Conservation (phyloP, 352 stramenopile species). For the Phytophthora pisi region DNA sequence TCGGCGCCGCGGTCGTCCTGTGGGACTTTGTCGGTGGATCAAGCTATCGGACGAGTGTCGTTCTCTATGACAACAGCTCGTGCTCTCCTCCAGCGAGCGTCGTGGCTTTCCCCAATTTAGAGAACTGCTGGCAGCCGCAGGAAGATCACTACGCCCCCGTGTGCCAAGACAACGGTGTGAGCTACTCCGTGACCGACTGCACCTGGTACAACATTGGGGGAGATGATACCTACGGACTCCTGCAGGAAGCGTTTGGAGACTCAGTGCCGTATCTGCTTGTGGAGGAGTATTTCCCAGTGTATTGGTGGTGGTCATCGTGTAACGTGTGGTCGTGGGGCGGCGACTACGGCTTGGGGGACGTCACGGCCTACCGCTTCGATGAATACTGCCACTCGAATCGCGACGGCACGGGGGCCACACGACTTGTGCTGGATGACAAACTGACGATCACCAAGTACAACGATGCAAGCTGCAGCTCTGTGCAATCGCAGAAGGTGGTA, state of each 20-base stretch:
- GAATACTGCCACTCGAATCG: slow-evolving; percentile 10
- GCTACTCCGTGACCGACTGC: slow-evolving; percentile 9
- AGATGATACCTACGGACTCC: slow-evolving; percentile 3
- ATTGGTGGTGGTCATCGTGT: not conserved
- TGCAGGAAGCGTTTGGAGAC: not conserved
- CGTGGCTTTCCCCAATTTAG: not conserved
- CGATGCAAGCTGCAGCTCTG: slow-evolving; percentile 4
- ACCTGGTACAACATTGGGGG: slow-evolving; percentile 3
- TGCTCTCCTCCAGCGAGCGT: slow-evolving; percentile 4
- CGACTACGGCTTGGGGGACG: slow-evolving; percentile 2
- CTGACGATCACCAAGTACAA: slow-evolving; percentile 9
- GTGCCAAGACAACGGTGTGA: not conserved
- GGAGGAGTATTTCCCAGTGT: slow-evolving; percentile 7
- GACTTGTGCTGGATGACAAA: slow-evolving; percentile 6
- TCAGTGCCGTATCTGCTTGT: slow-evolving; percentile 12
- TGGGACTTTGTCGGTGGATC: not conserved
- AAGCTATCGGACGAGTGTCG: not conserved
- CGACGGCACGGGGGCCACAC: not conserved
- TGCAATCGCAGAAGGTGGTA: not conserved
- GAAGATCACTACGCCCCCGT: slow-evolving; percentile 5
- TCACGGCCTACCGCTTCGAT: slow-evolving; percentile 13
- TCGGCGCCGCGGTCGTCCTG: not conserved
- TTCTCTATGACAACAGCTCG: slow-evolving; percentile 8
- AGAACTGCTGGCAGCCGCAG: not conserved
- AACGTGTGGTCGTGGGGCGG: not conserved